These are phyloP conservation scores for Xerocomus nothofagi DNA, from an alignment of 1,284 basidiomycete species.

Conservation along the genomic window DNA sequence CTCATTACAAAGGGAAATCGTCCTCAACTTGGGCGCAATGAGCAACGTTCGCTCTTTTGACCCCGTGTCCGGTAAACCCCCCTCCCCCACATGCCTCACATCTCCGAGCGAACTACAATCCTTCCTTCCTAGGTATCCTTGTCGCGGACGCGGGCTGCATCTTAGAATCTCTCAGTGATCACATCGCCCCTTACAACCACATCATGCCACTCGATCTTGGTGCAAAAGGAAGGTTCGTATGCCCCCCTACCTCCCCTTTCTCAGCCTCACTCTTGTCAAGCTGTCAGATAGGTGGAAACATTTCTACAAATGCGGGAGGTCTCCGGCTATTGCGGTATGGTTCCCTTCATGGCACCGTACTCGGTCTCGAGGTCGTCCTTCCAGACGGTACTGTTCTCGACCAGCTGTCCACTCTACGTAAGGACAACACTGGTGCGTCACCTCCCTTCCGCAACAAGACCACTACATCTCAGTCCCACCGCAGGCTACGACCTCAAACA, in stretches of 20 bases:
- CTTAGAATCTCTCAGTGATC: slow-evolving; percentile 87
- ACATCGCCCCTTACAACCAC: slow-evolving; percentile 85
- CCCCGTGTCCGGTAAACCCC: slow-evolving; percentile 82
- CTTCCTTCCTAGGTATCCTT: slow-evolving; percentile 53
- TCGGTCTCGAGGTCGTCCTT: slow-evolving; percentile 96
- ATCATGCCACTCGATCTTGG: slow-evolving; percentile 98
- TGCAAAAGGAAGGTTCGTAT: slow-evolving; percentile 87
- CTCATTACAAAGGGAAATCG: slow-evolving; percentile 86
- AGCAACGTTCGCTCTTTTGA: slow-evolving; percentile 90
- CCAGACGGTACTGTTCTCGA: slow-evolving; percentile 96
- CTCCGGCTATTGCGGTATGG: slow-evolving; percentile 93
- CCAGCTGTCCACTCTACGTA: slow-evolving; percentile 81
- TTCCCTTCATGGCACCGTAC: slow-evolving; percentile 91
- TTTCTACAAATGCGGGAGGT: slow-evolving; percentile 97
- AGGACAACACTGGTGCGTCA: slow-evolving; percentile 92
- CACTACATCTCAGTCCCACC: not conserved
- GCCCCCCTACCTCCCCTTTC: not conserved
- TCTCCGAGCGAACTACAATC: slow-evolving; percentile 8
- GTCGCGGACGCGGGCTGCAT: slow-evolving; percentile 92
- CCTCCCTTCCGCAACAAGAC: not conserved
- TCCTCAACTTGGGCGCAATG: slow-evolving; percentile 85
- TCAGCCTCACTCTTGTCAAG: slow-evolving; percentile 39
- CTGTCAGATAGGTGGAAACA: slow-evolving; percentile 98
- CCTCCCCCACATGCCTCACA: no score
- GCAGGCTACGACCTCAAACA: slow-evolving; percentile 98